Base-by-base conservation (phyloP, 257 asterid species). In the Misopates orontium region DNA sequence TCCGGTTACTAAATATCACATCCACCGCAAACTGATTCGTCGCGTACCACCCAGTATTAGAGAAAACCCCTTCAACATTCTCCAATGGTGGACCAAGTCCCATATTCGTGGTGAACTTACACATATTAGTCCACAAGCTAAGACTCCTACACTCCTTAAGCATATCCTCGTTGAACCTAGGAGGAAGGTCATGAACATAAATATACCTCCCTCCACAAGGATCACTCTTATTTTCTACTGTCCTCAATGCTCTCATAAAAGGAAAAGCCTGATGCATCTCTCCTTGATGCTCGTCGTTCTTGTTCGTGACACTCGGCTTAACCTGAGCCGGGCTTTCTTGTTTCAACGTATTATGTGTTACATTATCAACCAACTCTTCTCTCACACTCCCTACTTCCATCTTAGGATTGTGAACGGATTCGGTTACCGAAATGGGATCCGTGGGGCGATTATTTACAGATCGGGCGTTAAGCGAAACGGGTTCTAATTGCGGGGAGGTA, bases 201-300 rank as follows among this genome's bases (percentile, higher is more conserved):
- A 83, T 74, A 53, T 83, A 83, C 75, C 73, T 73, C 36, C 89
- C 89, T 18, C 89, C 86, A 64, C 96, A 91, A 0, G 95, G 91
- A 75, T 91, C 96, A 20, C 96, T 91, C 80, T 79, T 85, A 54
- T 90, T 90, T 25, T 90, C 84, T 7, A 69, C 76, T 0, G 91
- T 83, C 61, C 83, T 77, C 79, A 90, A 78, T 1, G 95, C 97
- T 67, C 86, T 77, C 88, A 77, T 66, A 63, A 89, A 89, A 2
- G 97, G 84, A 68, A 78, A 89, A 14, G 55, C 50, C 66, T 56
- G 75, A n/a, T n/a, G n/a, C n/a, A n/a, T 71, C 36, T 62, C 68
- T 79, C 61, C 56, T 44, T 2, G 23, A 54, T 55, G 12, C 57
- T 0, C 70, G 32, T 62, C 69, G 49, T 56, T 23, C 22, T 36